Evolutionary conservation across 306 rosid species (phyloP), one percentile per base, ranked within the genome.

Genomic region (Myrica gale): DNA sequence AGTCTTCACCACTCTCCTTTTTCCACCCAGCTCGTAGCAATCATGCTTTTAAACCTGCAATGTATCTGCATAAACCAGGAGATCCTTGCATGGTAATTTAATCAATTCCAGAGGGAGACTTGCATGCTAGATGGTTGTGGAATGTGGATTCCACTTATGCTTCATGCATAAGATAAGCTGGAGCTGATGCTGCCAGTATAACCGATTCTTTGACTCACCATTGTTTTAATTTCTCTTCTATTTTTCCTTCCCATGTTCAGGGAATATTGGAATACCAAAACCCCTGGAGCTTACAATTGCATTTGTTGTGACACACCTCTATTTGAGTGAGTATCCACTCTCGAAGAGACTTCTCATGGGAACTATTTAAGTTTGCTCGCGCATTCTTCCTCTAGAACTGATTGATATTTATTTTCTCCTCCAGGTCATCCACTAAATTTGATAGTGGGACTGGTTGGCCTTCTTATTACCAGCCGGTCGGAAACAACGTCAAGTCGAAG

Each of bases 381-480:
- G 17, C 57, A 6, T 19, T 32, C 15, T 61, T 58, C 65, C 21
- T 48, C 68, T 32, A 45, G 21, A 47, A 23, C 42, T 21, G 39
- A 74, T 60, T 9, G 20, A 50, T 65, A 8, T 76, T 12, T 13
- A n/a, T 54, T 43, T 43, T 86, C n/a, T 72, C 54, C 73, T 68
- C 51, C 82, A 94, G 98, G 83, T 94, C 98, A 74, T 92, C 96
- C 9, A 86, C 97, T 7, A 94, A 94, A 84, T 94, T 91, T 46
- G 86, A 92, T 48, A 92, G 98, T 80, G 97, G 98, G 77, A 94
- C 98, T 48, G 98, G 98, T 21, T 94, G 98, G 98, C 98, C 97
- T 52, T 94, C 98, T 47, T 94, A 94, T 88, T 89, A 87, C 88
- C 88, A 89, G 75, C 93, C 97, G 0, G 53, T 87, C 9, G 95